phyloP scores from a whole-genome alignment of 176 grass and related monocot species.

The Thalia dealbata region DNA sequence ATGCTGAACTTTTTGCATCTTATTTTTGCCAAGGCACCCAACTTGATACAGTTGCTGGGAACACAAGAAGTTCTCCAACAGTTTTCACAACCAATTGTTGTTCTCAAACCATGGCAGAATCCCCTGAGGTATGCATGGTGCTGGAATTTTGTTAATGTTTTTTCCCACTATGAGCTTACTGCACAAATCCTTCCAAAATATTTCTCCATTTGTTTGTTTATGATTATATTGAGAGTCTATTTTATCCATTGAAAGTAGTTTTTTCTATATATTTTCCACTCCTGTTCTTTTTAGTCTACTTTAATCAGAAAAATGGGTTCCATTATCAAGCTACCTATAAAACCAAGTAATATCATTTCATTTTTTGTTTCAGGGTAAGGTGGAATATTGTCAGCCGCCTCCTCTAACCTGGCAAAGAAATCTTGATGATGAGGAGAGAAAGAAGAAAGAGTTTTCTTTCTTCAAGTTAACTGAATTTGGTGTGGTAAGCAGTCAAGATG shows the following conservation, averaged over 20 bases:
- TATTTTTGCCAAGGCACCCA: not conserved
- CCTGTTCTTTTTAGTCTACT: not conserved
- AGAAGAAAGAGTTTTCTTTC: not conserved
- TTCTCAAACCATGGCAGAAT: not conserved
- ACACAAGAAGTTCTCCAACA: not conserved
- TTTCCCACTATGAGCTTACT: not conserved
- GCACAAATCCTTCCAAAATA: not conserved
- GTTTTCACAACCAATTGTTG: not conserved
- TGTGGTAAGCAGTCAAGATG: not conserved
- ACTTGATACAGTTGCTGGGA: not conserved
- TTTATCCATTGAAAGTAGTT: not conserved
- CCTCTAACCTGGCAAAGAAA: conserved; percentile 9
- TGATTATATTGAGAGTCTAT: not conserved
- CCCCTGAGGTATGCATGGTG: not conserved
- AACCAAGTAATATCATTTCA: not conserved
- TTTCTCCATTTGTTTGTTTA: not conserved
- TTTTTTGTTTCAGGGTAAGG: not conserved
- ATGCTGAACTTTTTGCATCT: not conserved
- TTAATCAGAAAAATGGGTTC: not conserved
- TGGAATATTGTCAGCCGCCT: not conserved
- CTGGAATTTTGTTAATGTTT: not conserved
- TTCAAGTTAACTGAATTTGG: not conserved
- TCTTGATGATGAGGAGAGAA: conserved; percentile 6
- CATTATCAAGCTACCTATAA: not conserved
- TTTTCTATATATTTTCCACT: not conserved